Percentiles rank a stretch among this genome's conserved stretches.
Conservation (phyloP, 2,329 filamentous ascomycete species). For the Aspergillus awamori region DNA sequence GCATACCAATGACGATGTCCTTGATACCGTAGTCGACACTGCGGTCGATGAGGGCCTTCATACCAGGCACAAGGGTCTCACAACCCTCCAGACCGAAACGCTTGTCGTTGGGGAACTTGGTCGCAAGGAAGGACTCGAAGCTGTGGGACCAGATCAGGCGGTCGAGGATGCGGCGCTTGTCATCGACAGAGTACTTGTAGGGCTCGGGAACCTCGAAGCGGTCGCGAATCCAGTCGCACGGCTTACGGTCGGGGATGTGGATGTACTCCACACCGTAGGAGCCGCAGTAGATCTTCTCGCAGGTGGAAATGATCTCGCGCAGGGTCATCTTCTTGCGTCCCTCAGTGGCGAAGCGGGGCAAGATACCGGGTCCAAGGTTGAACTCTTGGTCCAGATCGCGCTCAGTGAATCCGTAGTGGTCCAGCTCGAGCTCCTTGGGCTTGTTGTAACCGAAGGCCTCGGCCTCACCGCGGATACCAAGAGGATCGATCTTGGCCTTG, state of each 20-base stretch:
- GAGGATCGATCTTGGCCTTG: constrained; percentile 95
- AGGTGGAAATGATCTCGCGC: constrained; percentile 87
- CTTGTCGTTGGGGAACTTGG: constrained; percentile 99
- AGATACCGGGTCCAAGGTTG: constrained; percentile 86
- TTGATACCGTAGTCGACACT: constrained; percentile 98
- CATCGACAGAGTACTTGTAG: constrained; percentile 96
- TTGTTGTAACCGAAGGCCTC: constrained; percentile 82
- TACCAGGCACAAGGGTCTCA: constrained; percentile 94
- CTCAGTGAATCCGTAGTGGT: constrained; percentile 94
- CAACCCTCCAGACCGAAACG: constrained; percentile 97
- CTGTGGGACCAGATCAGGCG: constrained; percentile 98
- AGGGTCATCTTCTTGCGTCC: constrained; percentile 94
- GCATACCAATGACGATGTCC: constrained; percentile 99
- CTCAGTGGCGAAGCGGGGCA: constrained; percentile 89
- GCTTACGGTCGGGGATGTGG: constrained; percentile 94
- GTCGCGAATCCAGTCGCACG: constrained; percentile 97
- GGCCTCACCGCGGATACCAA: constrained; percentile 86
- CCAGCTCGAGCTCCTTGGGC: constrained; percentile 89
- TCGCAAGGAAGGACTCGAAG: constrained; percentile 93
- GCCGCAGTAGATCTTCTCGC: constrained; percentile 94
- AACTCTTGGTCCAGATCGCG: constrained; percentile 93
- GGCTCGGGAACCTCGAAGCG: constrained; percentile 90
- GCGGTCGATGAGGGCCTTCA: constrained; percentile 98
- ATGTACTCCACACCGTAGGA: constrained; percentile 99
- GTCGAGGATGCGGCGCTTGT: constrained; percentile 97